Conservation (phyloP, 2,329 filamentous ascomycete genomes). For the Hymenoscyphus repandus region DNA sequence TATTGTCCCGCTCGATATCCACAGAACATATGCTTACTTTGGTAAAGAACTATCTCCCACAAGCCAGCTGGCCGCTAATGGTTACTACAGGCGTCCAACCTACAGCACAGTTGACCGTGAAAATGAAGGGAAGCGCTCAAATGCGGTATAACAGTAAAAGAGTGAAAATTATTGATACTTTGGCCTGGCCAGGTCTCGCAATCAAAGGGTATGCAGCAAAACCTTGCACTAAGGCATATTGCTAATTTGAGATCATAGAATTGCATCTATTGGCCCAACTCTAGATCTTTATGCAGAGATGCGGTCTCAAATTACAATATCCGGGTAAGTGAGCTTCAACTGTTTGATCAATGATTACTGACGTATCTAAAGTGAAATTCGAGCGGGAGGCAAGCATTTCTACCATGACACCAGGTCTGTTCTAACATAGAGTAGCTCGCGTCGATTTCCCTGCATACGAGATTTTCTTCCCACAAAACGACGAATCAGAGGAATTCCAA, state of each 20-base stretch:
- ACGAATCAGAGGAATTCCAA: not conserved
- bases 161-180: not conserved
- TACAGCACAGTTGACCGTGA: not conserved
- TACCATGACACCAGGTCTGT: not conserved
- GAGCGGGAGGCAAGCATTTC: not conserved
- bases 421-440: not conserved
- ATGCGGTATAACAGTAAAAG: constrained; percentile 5
- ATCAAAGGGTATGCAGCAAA: constrained; percentile 7
- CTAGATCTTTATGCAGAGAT: constrained; percentile 8
- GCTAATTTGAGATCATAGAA: not conserved
- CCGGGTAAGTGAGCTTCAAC: constrained; percentile 4
- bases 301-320: constrained; percentile 5
- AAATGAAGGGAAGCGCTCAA: constrained; percentile 2
- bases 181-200: constrained; percentile 12
- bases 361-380: not conserved
- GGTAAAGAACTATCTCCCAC: not conserved
- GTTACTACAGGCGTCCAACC: not conserved
- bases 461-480: not conserved
- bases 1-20: not conserved
- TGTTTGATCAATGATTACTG: too few relatives aligned
- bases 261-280: constrained; percentile 15
- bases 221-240: not conserved
- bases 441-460: not conserved
- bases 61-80: not conserved
- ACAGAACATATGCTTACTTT: constrained; percentile 1